These are phyloP conservation scores for Tirmania nivea DNA, from an alignment of 495 filamentous ascomycete species.

Conservation along the genomic window DNA sequence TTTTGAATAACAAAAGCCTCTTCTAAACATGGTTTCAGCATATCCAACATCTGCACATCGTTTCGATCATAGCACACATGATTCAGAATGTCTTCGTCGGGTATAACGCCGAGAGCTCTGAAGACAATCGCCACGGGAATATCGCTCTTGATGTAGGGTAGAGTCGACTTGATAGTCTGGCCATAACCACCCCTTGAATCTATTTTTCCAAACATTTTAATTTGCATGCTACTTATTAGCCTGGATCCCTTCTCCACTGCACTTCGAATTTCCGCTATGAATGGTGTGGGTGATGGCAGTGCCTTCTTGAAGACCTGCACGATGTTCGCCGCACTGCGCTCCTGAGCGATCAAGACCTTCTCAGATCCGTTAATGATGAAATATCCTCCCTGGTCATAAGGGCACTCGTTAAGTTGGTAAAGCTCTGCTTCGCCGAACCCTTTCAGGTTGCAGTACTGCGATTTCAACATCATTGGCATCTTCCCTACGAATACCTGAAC, in stretches of 20 bases:
- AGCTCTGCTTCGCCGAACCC: constrained; percentile 58
- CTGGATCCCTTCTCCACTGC: constrained; percentile 89
- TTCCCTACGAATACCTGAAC: constrained; percentile 70
- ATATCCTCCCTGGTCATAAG: constrained; percentile 93
- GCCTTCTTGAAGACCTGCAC: constrained; percentile 98
- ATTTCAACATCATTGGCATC: constrained; percentile 93
- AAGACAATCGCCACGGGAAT: constrained; percentile 89
- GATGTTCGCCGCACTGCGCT: constrained; percentile 91
- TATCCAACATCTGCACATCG: constrained; percentile 92
- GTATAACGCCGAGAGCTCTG: constrained; percentile 83
- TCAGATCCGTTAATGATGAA: constrained; percentile 99
- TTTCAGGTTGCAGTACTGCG: constrained; percentile 71
- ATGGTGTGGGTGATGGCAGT: constrained; percentile 63
- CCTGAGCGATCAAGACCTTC: constrained; percentile 95
- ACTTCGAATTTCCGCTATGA: constrained; percentile 85
- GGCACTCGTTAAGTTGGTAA: constrained; percentile 79
- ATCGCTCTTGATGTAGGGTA: constrained; percentile 85
- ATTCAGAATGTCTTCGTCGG: constrained; percentile 93
- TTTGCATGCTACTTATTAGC: constrained; percentile 68
- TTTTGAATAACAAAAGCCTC: constrained; percentile 93
- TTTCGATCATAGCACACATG: constrained; percentile 90
- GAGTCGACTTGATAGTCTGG: constrained; percentile 63
- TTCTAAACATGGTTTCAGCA: constrained; percentile 88
- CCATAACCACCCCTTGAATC: constrained; percentile 63
- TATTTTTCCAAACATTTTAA: constrained; percentile 72